Evolutionary conservation across 306 rosid genomes (phyloP), one percentile per base, ranked within the genome.

Genomic region (Medicago truncatula): DNA sequence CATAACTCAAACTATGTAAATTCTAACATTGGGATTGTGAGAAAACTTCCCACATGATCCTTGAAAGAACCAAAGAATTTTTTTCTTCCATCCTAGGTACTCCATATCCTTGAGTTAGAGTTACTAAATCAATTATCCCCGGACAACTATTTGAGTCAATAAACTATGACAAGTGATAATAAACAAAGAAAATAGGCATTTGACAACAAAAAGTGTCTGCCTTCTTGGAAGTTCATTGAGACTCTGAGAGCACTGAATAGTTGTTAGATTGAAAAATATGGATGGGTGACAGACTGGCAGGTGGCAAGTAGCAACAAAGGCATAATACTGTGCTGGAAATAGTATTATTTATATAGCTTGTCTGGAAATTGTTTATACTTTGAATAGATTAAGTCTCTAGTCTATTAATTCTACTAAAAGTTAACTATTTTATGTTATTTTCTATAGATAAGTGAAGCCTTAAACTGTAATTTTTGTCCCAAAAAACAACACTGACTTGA

Each of bases 31-130:
- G 31, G 31, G 40, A 10, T 40, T 47, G 34, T 2, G 17, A 36
- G 18, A 15, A 78, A 14, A 60, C 3, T 31, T 46, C 36, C 36
- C 61, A 61, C 54, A 69, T 31, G 41, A 76, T 70, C 63, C 58
- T 56, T 70, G 77, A 62, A 81, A 82, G 67, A 64, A 79, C 50
- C 50, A 61, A 18, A 60, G 10, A 56, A 17, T 38, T 14, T 3
- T 38, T 16, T 63, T 9, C 40, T 50, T 50, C 31, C 3, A 28
- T 28, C 53, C 49, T 18, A 70, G 65, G 25, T 12, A n/a, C n/a
- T n/a, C n/a, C n/a, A 65, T 54, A 54, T 41, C 41, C 23, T 13
- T 25, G 25, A 36, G 34, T 39, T 21, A 39, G 25, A 36, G 34
- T 38, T 21, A 39, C 46, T 61, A 16, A 64, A 9, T 64, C 50